Base-by-base conservation (phyloP, 805 yeast species). In the Myxozyma melibiosi region DNA sequence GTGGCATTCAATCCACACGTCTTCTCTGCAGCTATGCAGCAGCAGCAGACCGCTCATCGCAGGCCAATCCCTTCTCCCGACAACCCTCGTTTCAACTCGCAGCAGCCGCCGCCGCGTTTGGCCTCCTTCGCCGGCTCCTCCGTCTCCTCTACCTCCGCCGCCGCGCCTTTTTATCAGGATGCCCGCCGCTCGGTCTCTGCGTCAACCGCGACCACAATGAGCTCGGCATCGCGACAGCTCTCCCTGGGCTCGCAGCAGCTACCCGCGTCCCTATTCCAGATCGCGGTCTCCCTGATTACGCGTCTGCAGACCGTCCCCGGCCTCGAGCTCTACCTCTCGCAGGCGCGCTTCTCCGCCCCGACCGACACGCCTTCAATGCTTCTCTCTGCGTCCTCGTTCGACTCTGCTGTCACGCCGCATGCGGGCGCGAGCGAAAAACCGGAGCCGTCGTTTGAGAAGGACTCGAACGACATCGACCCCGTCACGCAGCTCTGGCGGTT, bases 401-500 rank as follows among this genome's bases (percentile, higher is more conserved):
- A 74, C 28, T 83, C 86, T 0, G 90, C 85, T 18, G 78, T 90
- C 78, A 80, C 78, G 35, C 86, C 90, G 72, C 69, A 60, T 66
- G 71, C 11, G 65, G 73, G 44, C 70, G 77, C 66, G 88, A 18
- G 34, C 3, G 51, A 35, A 11, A 27, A 8, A 2, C 87, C 86
- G 58, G 76, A 85, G 42, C 95, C 44, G 22, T 24, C 44, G 41
- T 24, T 37, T 11, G 22, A 28, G 16, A 8, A 9, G 1, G 30
- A n/a, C 92, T 3, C 87, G 87, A 58, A 80, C 81, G 62, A 86
- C 7, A 58, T 88, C 67, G 99, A 94, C 70, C 97, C 98, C 2
- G 97, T 88, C 1, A 90, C 97, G 1, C 91, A 90, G 61, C 70
- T 94, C 41, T 88, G 96, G 83, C 85, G 89, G 64, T 75, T 94